phyloP scores from a whole-genome alignment of 805 yeast genomes.

The Schwanniomyces sp. region DNA sequence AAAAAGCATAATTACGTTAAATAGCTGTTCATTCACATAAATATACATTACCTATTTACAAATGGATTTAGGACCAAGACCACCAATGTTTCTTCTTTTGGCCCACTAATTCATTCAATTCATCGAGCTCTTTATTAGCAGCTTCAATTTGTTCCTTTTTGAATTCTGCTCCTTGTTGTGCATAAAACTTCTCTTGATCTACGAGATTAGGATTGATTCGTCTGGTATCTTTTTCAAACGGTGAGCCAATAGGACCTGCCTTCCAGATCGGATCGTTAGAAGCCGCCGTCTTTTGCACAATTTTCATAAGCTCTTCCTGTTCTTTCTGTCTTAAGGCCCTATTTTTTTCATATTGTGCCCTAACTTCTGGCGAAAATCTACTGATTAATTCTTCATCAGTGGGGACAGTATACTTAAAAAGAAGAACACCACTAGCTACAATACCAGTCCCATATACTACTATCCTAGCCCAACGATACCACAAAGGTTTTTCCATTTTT shows the following conservation, averaged over 20 bases:
- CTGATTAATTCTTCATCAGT: constrained; percentile 78
- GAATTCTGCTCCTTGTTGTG: constrained; percentile 42
- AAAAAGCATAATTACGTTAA: background rate
- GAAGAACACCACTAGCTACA: constrained; percentile 68
- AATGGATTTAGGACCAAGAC: constrained; percentile 9
- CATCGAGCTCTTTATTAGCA: constrained; percentile 28
- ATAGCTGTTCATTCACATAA: background rate
- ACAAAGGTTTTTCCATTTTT: constrained; percentile 36
- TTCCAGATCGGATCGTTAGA: constrained; percentile 83
- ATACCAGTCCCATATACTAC: constrained; percentile 63
- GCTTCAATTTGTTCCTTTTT: constrained; percentile 34
- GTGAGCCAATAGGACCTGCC: constrained; percentile 67
- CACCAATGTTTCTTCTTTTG: constrained; percentile 22
- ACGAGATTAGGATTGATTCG: constrained; percentile 34
- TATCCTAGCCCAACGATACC: constrained; percentile 61
- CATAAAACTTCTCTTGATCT: constrained; percentile 48
- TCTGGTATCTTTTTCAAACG: constrained; percentile 56
- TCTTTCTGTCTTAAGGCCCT: constrained; percentile 62
- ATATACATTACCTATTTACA: constrained; percentile 1
- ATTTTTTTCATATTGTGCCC: constrained; percentile 70
- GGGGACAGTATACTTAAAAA: constrained; percentile 77
- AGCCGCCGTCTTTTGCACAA: constrained; percentile 60
- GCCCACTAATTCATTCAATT: constrained; percentile 23
- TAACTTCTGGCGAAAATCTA: constrained; percentile 76
- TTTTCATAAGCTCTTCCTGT: constrained; percentile 67